A percentile compares a stretch with the other conserved stretches of the same genome.
Conservation (phyloP, 75 land plant genomes). For the Pinus taeda region DNA sequence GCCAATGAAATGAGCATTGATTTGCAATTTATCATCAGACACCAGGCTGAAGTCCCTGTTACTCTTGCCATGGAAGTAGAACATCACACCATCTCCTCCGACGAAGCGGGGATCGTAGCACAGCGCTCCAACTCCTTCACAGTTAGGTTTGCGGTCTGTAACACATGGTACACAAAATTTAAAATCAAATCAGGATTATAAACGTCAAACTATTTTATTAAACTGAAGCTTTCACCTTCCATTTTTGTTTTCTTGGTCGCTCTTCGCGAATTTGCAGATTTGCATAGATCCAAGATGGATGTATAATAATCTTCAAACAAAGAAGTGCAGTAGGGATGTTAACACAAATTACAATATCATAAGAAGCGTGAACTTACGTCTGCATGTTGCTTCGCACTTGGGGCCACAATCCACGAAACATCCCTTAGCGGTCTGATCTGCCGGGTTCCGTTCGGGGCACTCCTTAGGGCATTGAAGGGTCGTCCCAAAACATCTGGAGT, state of each 20-base stretch:
- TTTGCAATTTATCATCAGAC: slow-evolving; percentile 51
- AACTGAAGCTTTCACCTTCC: too few relatives aligned
- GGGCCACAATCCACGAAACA: slow-evolving; percentile 56
- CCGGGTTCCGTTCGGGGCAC: slow-evolving; percentile 32
- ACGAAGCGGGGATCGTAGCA: slow-evolving; percentile 72
- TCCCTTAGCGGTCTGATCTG: slow-evolving; percentile 28
- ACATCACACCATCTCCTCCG: slow-evolving; percentile 69
- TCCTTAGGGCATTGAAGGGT: slow-evolving; percentile 29
- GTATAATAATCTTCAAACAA: too few relatives aligned
- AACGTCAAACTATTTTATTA: neutral
- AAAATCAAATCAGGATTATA: neutral
- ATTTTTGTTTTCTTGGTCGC: too few relatives aligned
- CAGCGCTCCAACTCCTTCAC: slow-evolving; percentile 42
- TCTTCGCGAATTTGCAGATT: too few relatives aligned
- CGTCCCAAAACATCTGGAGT: slow-evolving; percentile 14
- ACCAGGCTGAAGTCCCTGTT: slow-evolving; percentile 47
- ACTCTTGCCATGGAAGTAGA: slow-evolving; percentile 71
- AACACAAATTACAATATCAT: neutral
- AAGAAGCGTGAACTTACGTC: slow-evolving; percentile 18
- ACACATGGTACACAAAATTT: neutral
- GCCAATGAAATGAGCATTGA: slow-evolving; percentile 67
- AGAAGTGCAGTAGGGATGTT: too few relatives aligned
- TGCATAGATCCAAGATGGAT: too few relatives aligned
- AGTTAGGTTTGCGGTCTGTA: slow-evolving; percentile 21
- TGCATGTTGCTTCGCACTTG: slow-evolving; percentile 53